A percentile compares a stretch with the other conserved stretches of the same genome.
These are phyloP conservation scores for Jatropha multifida DNA, from an alignment of 441 rosid species.

Conservation along the genomic window DNA sequence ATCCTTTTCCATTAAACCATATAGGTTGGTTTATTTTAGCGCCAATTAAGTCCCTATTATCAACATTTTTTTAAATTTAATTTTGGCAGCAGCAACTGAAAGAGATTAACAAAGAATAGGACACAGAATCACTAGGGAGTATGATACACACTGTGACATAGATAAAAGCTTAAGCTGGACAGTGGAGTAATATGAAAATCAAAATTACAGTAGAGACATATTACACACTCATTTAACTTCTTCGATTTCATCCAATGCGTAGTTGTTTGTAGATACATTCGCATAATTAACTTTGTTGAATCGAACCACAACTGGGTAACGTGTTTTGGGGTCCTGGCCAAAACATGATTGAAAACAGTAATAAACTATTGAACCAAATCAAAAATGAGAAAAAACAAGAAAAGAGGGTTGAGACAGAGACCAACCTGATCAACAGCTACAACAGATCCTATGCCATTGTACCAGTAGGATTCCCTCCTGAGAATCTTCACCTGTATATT, in stretches of 20 bases:
- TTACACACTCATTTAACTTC: slow-evolving; percentile 52
- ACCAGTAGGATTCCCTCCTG: slow-evolving; percentile 76
- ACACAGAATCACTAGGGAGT: slow-evolving; percentile 19
- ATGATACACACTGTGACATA: slow-evolving; percentile 34
- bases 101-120: not conserved
- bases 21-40: not conserved
- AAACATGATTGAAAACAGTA: not conserved
- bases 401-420: not conserved
- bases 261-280: slow-evolving; percentile 91
- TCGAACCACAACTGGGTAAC: slow-evolving; percentile 92
- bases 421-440: slow-evolving; percentile 85
- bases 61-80: slow-evolving; percentile 7
- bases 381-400: not conserved
- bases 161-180: slow-evolving; percentile 29
- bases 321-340: slow-evolving; percentile 67
- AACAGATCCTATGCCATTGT: slow-evolving; percentile 60
- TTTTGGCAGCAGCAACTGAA: slow-evolving; percentile 6
- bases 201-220: slow-evolving; percentile 30
- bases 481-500: slow-evolving; percentile 70
- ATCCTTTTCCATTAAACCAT: not conserved
- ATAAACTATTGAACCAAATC: not conserved
- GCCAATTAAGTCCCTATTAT: not conserved
- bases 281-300: slow-evolving; percentile 85
- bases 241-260: slow-evolving; percentile 82
- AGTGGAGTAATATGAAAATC: slow-evolving; percentile 22